phyloP scores from a whole-genome alignment of 768 basidiomycete genomes.

The Hortiboletus campestris region DNA sequence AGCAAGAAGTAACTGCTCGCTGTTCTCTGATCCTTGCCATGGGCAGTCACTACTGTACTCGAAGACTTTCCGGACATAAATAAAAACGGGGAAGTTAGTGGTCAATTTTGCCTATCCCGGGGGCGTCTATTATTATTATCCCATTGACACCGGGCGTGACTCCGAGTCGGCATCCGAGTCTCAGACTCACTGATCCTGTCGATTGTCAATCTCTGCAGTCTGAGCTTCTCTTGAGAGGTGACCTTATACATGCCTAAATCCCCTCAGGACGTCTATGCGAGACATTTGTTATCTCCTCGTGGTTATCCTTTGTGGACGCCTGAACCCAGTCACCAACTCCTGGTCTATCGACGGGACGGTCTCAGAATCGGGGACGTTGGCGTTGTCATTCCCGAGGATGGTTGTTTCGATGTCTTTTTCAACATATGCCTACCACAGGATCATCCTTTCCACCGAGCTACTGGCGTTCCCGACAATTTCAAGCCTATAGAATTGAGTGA shows the following conservation, averaged over 20 bases:
- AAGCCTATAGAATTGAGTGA: constrained; percentile 12
- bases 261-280: constrained; percentile 19
- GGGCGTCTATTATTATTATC: no score
- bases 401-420: constrained; percentile 3
- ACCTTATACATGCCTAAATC: not conserved
- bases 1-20: no score
- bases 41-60: no score
- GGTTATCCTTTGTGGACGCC: constrained; percentile 35
- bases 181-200: not conserved
- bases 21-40: no score
- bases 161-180: no score
- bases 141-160: no score
- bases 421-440: constrained; percentile 30
- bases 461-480: constrained; percentile 29
- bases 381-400: constrained; percentile 16
- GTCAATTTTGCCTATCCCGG: no score
- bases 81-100: no score
- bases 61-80: no score
- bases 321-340: constrained; percentile 23
- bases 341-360: constrained; percentile 23
- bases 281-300: constrained; percentile 12
- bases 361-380: constrained; percentile 36
- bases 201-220: not conserved
- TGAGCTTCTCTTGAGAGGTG: not conserved
- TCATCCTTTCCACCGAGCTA: constrained; percentile 17